Conservation (phyloP, 2,329 filamentous ascomycete genomes). For the Atkinsonella texensis region DNA sequence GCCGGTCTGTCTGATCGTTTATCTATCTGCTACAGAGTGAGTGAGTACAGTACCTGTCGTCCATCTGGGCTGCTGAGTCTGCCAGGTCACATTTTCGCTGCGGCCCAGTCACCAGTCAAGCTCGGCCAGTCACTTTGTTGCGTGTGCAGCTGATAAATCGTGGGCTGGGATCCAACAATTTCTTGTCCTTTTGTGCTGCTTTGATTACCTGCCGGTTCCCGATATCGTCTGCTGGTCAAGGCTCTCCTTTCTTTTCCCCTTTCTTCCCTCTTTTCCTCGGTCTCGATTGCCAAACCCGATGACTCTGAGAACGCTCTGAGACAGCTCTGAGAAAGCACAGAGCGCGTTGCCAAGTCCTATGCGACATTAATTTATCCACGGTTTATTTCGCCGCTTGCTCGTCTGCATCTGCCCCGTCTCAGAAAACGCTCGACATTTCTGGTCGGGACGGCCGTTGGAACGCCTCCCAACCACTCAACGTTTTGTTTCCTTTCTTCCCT, state of each 20-base stretch:
- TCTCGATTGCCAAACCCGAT: neutral
- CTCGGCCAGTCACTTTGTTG: conserved; percentile 4
- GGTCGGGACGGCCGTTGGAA: conserved; percentile 4
- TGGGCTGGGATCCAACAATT: conserved; percentile 8
- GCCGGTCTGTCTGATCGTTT: neutral
- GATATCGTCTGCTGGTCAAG: conserved; percentile 2
- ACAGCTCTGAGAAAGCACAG: neutral
- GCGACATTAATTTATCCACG: neutral
- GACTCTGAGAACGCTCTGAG: neutral
- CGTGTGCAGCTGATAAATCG: conserved; percentile 19
- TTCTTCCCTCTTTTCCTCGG: neutral
- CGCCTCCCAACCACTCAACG: conserved; percentile 1
- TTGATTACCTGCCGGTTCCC: neutral
- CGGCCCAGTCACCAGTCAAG: conserved; percentile 4
- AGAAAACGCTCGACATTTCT: neutral
- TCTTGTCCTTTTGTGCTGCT: conserved; percentile 1
- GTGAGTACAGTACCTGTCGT: no score
- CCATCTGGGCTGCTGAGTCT: neutral
- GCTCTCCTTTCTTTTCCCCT: neutral
- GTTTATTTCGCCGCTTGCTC: neutral
- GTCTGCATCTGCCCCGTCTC: neutral
- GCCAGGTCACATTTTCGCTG: conserved; percentile 1
- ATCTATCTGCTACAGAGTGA: no score
- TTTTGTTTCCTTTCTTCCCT: neutral
- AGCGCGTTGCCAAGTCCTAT: neutral